phyloP scores from a whole-genome alignment of 345 rosid species.

The Moricandia arvensis region DNA sequence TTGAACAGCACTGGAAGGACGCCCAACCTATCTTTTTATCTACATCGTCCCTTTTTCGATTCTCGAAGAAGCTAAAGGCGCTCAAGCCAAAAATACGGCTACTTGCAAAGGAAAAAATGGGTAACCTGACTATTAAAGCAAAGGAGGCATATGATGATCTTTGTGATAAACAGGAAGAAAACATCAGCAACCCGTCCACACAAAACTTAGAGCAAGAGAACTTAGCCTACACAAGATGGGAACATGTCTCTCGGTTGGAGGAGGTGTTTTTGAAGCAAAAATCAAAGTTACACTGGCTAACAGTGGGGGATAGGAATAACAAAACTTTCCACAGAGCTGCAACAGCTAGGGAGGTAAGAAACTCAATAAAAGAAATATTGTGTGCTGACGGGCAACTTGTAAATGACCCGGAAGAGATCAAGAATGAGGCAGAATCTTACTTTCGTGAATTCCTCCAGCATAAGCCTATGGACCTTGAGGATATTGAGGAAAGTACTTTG shows the following conservation, averaged over 20 bases:
- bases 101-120: background rate
- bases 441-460: no score
- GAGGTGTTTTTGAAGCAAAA: background rate
- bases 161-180: background rate
- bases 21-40: background rate
- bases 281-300: background rate
- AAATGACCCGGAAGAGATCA: no score
- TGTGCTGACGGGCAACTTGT: no score
- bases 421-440: no score
- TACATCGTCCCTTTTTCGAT: background rate
- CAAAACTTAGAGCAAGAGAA: background rate
- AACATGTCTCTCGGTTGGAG: background rate
- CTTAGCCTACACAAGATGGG: background rate
- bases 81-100: background rate
- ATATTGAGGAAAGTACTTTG: no score
- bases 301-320: background rate
- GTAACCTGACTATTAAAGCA: background rate
- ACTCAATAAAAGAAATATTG: no score
- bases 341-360: background rate
- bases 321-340: background rate
- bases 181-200: background rate
- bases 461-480: no score
- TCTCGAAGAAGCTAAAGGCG: background rate
- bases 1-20: background rate
- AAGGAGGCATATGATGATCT: background rate